These are phyloP conservation scores for Cicer pinnatifidum DNA, from an alignment of 306 rosid species.

Conservation along the genomic window DNA sequence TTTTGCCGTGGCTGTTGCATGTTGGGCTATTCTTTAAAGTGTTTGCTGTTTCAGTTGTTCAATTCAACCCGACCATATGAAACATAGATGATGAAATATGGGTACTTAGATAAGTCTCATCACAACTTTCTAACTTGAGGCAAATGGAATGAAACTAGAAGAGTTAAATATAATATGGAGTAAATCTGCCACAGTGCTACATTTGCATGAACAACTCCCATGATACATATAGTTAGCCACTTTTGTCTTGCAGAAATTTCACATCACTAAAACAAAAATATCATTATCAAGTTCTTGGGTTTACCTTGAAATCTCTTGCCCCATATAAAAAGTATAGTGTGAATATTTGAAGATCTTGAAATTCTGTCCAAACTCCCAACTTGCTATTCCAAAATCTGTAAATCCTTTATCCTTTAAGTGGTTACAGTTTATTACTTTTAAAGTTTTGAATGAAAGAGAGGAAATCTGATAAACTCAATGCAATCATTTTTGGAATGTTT, in stretches of 20 bases:
- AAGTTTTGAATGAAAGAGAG: not conserved
- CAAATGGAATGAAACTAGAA: conserved; percentile 9
- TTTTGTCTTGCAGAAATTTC: not conserved
- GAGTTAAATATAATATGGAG: not conserved
- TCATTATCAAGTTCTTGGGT: not conserved
- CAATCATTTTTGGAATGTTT: conserved; percentile 12
- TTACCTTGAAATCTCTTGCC: conserved; percentile 1
- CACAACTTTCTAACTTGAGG: not conserved
- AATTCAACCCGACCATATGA: not conserved
- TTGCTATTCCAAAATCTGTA: not conserved
- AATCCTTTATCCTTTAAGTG: not conserved
- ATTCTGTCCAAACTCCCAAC: conserved; percentile 3
- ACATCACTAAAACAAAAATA: not conserved
- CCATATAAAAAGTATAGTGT: not conserved
- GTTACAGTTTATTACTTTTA: not conserved
- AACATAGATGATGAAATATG: not conserved
- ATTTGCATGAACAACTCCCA: not conserved
- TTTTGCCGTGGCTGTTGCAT: not conserved
- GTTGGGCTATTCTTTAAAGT: conserved; percentile 8
- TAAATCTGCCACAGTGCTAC: conserved; percentile 14
- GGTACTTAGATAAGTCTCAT: not conserved
- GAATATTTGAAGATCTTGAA: not conserved
- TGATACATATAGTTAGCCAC: not conserved
- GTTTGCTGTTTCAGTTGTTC: not conserved
- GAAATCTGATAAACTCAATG: not conserved